A percentile compares a stretch with the other conserved stretches of the same genome.
Conservation (phyloP, 208 protist species). For the Wallacemonas sp. region DNA sequence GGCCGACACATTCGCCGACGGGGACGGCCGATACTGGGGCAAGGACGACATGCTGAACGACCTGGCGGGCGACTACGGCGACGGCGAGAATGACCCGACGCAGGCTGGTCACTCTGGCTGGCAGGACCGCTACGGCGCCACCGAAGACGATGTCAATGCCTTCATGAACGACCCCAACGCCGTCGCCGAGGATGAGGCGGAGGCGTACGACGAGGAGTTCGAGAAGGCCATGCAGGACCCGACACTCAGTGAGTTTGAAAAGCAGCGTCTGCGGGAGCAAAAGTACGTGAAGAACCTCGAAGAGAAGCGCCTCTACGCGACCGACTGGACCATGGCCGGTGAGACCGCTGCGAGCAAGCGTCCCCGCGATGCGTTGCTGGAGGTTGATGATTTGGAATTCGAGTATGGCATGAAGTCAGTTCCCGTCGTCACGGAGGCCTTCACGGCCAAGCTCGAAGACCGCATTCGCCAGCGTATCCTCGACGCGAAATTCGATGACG, state of each 20-base stretch:
- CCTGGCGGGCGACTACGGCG: slow-evolving; percentile 15
- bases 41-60: slow-evolving; percentile 46
- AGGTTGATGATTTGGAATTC: slow-evolving; percentile 80
- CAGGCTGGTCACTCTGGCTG: background rate
- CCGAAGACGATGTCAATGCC: slow-evolving; percentile 3
- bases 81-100: slow-evolving; percentile 11
- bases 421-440: slow-evolving; percentile 82
- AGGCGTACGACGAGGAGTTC: slow-evolving; percentile 59
- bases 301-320: slow-evolving; percentile 71
- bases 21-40: slow-evolving; percentile 51
- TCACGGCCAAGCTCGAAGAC: slow-evolving; percentile 85
- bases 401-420: slow-evolving; percentile 88
- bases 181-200: slow-evolving; percentile 18
- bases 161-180: background rate
- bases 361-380: slow-evolving; percentile 82
- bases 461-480: slow-evolving; percentile 85
- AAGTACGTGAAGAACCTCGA: slow-evolving; percentile 66
- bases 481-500: slow-evolving; percentile 80
- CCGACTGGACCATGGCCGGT: slow-evolving; percentile 84
- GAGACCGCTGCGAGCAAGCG: slow-evolving; percentile 74
- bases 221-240: slow-evolving; percentile 56
- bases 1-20: slow-evolving; percentile 21
- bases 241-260: slow-evolving; percentile 65
- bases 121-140: slow-evolving; percentile 5
- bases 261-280: slow-evolving; percentile 68